Percentiles rank a stretch among this genome's conserved stretches.
Evolutionary conservation across 2,329 filamentous ascomycete genomes (phyloP).

Genomic region (Penicillium corylophilum): DNA sequence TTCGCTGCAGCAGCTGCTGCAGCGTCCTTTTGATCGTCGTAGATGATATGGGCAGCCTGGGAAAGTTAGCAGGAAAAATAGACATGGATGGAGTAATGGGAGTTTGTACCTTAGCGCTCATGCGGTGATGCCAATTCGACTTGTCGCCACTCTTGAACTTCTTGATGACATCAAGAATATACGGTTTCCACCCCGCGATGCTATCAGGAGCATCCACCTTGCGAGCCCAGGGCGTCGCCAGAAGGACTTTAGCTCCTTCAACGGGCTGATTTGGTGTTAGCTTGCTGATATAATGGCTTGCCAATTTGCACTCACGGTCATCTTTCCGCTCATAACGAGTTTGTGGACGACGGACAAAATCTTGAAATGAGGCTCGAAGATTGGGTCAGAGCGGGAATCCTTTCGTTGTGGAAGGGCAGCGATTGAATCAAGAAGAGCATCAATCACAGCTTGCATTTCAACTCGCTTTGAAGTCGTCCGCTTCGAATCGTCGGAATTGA

Average conservation of each 20-base stretch:
- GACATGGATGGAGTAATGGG: not conserved
- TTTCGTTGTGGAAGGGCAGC: slow-evolving; percentile 60
- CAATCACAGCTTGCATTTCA: slow-evolving; percentile 52
- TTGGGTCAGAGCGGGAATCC: slow-evolving; percentile 66
- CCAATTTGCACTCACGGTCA: slow-evolving; percentile 38
- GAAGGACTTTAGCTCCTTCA: slow-evolving; percentile 52
- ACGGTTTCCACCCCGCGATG: slow-evolving; percentile 57
- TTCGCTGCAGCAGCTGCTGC: slow-evolving; percentile 63
- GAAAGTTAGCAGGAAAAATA: slow-evolving; percentile 30
- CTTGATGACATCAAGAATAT: slow-evolving; percentile 61
- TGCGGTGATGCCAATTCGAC: slow-evolving; percentile 92
- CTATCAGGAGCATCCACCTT: slow-evolving; percentile 51
- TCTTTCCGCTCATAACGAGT: slow-evolving; percentile 58
- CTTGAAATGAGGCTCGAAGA: slow-evolving; percentile 91
- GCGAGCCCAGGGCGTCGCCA: slow-evolving; percentile 55
- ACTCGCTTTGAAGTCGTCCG: slow-evolving; percentile 37
- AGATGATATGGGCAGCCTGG: slow-evolving; percentile 60
- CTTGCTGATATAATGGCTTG: slow-evolving; percentile 16
- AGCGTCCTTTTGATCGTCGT: slow-evolving; percentile 55
- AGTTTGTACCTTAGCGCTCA: slow-evolving; percentile 69
- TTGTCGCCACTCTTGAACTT: slow-evolving; percentile 71
- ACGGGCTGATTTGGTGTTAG: slow-evolving; percentile 39
- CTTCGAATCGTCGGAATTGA: slow-evolving; percentile 46
- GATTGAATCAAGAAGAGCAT: slow-evolving; percentile 60
- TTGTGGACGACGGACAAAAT: slow-evolving; percentile 81